A percentile compares a stretch with the other conserved stretches of the same genome.
Evolutionary conservation across 352 stramenopile species (phyloP).

Genomic region (Globisporangium viniferum): DNA sequence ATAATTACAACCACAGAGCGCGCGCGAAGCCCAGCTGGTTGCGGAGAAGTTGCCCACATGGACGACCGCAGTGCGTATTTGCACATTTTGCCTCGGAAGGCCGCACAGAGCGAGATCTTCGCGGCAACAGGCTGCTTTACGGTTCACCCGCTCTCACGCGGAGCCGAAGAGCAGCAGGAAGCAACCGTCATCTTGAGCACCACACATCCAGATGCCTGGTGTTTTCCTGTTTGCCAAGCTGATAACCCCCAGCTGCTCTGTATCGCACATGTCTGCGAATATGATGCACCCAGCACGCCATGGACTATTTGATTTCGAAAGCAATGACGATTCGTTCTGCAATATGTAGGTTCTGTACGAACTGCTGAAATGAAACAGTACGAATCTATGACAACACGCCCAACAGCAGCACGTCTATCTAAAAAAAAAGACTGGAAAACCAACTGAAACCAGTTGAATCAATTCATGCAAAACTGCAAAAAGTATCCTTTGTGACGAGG

Average conservation of each 20-base stretch:
- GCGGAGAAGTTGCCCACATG: constrained; percentile 1
- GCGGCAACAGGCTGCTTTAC: constrained; percentile 4
- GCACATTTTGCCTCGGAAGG: background rate
- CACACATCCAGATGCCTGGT: background rate
- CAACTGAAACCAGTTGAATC: background rate
- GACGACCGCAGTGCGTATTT: background rate
- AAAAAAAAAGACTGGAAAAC: background rate
- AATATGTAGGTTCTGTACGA: background rate
- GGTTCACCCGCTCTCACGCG: background rate
- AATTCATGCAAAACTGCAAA: too few relatives aligned
- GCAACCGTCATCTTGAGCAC: background rate
- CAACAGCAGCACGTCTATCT: background rate
- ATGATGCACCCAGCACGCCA: background rate
- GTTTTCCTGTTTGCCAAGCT: background rate
- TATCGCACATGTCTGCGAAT: background rate
- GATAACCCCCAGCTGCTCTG: background rate
- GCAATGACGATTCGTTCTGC: background rate
- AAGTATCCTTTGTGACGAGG: constrained; percentile 4
- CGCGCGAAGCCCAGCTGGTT: constrained; percentile 4
- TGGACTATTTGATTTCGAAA: background rate
- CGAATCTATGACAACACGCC: background rate
- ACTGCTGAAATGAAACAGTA: background rate
- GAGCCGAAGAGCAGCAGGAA: background rate
- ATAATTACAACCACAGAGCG: constrained; percentile 9
- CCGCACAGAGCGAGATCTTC: constrained; percentile 7